Evolutionary conservation across 495 filamentous ascomycete species (phyloP).

Genomic region (Penicilliopsis zonata): DNA sequence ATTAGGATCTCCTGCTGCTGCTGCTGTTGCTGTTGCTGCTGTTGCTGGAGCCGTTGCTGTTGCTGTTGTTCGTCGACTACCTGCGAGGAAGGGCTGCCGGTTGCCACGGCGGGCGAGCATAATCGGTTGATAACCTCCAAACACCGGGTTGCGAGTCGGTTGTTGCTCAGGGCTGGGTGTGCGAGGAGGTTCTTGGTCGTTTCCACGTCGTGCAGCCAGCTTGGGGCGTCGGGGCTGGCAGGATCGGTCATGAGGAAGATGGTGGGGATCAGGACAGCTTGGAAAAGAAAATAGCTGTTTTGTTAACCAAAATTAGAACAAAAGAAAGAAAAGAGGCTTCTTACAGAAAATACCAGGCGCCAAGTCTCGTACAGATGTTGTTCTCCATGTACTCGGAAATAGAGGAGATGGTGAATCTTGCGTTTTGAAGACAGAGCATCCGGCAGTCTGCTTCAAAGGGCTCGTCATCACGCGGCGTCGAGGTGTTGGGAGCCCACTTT

Average conservation of each 20-base stretch:
- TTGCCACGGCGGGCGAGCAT: conserved; percentile 17
- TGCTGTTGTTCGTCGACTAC: conserved; percentile 7
- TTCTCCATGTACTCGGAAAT: conserved; percentile 33
- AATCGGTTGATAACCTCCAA: conserved; percentile 32
- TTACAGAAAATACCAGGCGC: conserved; percentile 41
- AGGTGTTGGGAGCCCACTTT: conserved; percentile 24
- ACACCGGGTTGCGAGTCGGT: conserved; percentile 31
- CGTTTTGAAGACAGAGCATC: conserved; percentile 30
- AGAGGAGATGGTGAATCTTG: conserved; percentile 29
- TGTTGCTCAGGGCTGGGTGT: conserved; percentile 30
- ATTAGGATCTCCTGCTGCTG: too few relatives aligned
- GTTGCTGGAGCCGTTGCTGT: too few relatives aligned
- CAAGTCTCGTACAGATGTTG: conserved; percentile 28
- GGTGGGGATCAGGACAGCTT: conserved; percentile 38
- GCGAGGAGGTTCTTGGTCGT: conserved; percentile 31
- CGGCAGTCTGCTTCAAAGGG: conserved; percentile 30
- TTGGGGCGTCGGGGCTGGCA: conserved; percentile 25
- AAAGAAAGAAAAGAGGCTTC: too few relatives aligned
- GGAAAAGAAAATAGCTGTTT: conserved; percentile 40
- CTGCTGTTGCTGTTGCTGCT: too few relatives aligned
- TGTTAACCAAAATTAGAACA: too few relatives aligned
- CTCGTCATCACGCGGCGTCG: conserved; percentile 23
- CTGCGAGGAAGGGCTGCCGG: conserved; percentile 3
- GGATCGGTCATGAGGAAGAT: conserved; percentile 39
- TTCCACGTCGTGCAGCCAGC: conserved; percentile 36